Evolutionary conservation across 1,284 basidiomycete species (phyloP).

Genomic region (Psilocybe mexicana): DNA sequence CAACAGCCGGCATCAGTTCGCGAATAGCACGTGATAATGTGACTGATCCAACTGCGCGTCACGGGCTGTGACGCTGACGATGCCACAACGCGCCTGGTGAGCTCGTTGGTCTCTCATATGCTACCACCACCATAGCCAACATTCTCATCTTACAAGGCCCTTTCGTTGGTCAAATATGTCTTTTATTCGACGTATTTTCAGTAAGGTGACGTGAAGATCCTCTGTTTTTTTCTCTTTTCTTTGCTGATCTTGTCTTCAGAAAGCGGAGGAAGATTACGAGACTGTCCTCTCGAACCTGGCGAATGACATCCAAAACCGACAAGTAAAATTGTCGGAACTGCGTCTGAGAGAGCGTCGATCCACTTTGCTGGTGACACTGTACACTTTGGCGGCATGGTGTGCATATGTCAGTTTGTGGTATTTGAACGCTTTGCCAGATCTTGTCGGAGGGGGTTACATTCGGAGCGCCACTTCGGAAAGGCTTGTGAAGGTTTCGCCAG

Average conservation of each 20-base stretch:
- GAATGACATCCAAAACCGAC: conserved; percentile 70
- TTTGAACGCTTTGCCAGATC: conserved; percentile 55
- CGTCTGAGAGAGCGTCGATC: conserved; percentile 83
- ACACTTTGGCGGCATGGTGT: conserved; percentile 80
- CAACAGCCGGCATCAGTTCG: neutral
- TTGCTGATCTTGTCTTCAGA: conserved; percentile 24
- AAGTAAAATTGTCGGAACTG: conserved; percentile 85
- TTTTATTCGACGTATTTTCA: conserved; percentile 30
- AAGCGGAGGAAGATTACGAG: conserved; percentile 67
- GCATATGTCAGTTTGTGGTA: conserved; percentile 86
- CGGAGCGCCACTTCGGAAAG: conserved; percentile 46
- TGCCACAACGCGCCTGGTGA: neutral
- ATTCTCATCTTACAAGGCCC: conserved; percentile 1
- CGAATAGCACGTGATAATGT: neutral
- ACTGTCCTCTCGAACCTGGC: conserved; percentile 64
- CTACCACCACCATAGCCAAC: conserved; percentile 14
- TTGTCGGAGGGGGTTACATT: conserved; percentile 23
- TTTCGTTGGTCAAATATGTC: conserved; percentile 16
- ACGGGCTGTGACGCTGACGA: conserved; percentile 7
- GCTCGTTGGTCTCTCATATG: conserved; percentile 12
- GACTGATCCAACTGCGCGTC: neutral
- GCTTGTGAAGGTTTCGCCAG: conserved; percentile 50
- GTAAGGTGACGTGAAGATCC: conserved; percentile 23
- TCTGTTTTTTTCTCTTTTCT: neutral
- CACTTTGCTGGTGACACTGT: conserved; percentile 80